Evolutionary conservation across 1,139 yeast species (phyloP).

Genomic region (Cylindricascospora bacillispora): DNA sequence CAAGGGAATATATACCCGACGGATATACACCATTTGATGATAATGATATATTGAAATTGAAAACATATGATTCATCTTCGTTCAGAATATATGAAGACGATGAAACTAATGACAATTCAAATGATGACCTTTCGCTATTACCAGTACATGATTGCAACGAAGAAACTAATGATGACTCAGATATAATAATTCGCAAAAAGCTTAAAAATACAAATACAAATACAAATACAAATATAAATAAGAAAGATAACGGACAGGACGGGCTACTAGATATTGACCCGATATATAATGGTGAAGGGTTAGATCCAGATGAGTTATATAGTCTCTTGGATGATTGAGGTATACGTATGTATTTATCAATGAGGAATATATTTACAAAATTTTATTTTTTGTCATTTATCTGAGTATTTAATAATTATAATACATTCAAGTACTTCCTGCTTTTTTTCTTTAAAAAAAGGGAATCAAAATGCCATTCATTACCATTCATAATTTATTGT

Average conservation of each 20-base stretch:
- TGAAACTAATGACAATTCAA: constrained; percentile 3
- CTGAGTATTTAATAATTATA: too few species aligned
- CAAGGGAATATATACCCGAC: constrained; percentile 17
- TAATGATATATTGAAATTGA: constrained; percentile 16
- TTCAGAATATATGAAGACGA: neutral
- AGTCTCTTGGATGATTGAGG: constrained; percentile 5
- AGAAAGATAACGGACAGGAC: neutral
- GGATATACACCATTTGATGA: constrained; percentile 15
- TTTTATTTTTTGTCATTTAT: neutral
- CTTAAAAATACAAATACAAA: too few species aligned
- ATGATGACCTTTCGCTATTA: constrained; percentile 4
- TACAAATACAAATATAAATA: neutral
- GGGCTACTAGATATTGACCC: constrained; percentile 5
- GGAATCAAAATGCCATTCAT: too few species aligned
- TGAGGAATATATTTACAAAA: neutral
- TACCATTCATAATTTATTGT: too few species aligned
- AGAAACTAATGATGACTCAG: too few species aligned
- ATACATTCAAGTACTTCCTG: too few species aligned
- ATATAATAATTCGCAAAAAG: too few species aligned
- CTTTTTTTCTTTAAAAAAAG: too few species aligned
- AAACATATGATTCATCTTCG: constrained; percentile 11
- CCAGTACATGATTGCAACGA: too few species aligned
- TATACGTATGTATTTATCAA: neutral
- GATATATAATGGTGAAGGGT: constrained; percentile 9
- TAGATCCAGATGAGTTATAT: constrained; percentile 8